phyloP scores from a whole-genome alignment of 352 stramenopile genomes.

The Elongisporangium senticosum region DNA sequence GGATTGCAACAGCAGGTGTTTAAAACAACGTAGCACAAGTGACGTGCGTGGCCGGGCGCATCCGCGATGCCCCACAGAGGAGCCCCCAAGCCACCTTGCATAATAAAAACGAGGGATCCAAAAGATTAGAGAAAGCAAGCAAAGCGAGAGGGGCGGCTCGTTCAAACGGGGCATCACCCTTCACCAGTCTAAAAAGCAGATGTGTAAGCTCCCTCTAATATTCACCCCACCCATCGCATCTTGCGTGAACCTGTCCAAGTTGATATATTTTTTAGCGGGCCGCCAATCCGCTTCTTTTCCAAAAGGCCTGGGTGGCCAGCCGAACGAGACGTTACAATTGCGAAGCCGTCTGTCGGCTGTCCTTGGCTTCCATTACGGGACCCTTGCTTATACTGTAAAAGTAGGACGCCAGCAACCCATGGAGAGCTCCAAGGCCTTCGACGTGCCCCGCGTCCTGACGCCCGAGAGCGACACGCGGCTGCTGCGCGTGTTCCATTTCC shows the following conservation, averaged over 20 bases:
- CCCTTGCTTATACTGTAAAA: not conserved
- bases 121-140: not conserved
- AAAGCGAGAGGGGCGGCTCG: not conserved
- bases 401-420: constrained; percentile 1
- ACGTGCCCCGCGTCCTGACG: constrained; percentile 21
- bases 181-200: not conserved
- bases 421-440: constrained; percentile 14
- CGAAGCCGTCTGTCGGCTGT: not conserved
- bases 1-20: not conserved
- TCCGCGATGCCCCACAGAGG: not conserved
- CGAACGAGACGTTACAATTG: not conserved
- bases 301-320: not conserved
- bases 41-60: not conserved
- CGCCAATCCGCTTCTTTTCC: not conserved
- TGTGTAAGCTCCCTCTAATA: not conserved
- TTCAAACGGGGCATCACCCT: not conserved
- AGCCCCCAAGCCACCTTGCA: not conserved
- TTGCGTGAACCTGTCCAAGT: not conserved
- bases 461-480: constrained; percentile 39
- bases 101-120: not conserved
- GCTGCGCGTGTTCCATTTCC: constrained; percentile 42
- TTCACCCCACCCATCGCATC: not conserved
- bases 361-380: not conserved
- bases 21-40: not conserved
- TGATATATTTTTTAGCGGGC: not conserved